Evolutionary conservation across 2,329 filamentous ascomycete species (phyloP), one percentile per base, ranked within the genome.

Genomic region (Clonostachys chloroleuca): DNA sequence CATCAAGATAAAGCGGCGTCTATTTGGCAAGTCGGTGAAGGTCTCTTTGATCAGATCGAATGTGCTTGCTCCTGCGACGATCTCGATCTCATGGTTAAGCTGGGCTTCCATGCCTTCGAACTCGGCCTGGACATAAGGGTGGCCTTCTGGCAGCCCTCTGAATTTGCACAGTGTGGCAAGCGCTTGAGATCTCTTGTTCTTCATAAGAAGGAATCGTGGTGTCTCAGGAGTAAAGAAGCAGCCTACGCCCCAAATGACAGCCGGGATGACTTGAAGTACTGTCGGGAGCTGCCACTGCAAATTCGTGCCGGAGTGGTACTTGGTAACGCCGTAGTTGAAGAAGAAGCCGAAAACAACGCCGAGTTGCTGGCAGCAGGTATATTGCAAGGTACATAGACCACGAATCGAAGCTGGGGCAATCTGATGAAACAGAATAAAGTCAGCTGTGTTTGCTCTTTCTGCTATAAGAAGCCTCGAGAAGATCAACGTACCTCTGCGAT

Each of bases 21-120:
- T 41, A 44, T 64, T 64, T 1, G 53, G 40, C 2, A 60, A 34
- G 5, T 59, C 51, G 0, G 49, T 43, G 30, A 64, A 62, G 0
- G 61, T 68, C 46, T 70, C 65, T 42, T 62, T 64, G 17, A 65
- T 46, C 1, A 68, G 50, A 35, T 64, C 59, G 43, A 57, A 58
- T 5, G 57, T 54, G 16, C 42, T 56, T 2, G 61, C 59, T 9
- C 60, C 65, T 1, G 60, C 52, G 3, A 64, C 58, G 5, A 61
- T 53, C 47, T 68, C 66, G 13, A 60, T 57, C 47, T 69, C 65
- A 10, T 59, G 58, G 3, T 65, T 57, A 1, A 68, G 51, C 45
- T 64, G 59, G 0, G 51, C 46, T 36, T 67, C 59, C 16, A 68
- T 61, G 5, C 54, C 59, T 3, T 50, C 35, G 1, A 63, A 58